A percentile compares a stretch with the other conserved stretches of the same genome.
Conservation (phyloP, 2,329 filamentous ascomycete genomes). For the Exophiala xenobiotica region DNA sequence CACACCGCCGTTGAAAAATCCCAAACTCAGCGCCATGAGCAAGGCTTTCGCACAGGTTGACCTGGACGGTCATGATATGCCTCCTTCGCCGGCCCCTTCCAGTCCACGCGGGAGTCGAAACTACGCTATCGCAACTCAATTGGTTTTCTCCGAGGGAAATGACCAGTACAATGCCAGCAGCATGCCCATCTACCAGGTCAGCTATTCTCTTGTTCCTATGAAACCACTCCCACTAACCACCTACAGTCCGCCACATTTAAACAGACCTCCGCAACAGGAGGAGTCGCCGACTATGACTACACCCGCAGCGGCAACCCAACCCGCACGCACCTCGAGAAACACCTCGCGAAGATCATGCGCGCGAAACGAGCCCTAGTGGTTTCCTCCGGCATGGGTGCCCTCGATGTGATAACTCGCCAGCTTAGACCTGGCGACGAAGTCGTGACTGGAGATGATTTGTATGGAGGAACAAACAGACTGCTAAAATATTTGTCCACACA, state of each 20-base stretch:
- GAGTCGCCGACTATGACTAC: conserved; percentile 93
- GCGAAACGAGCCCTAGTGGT: conserved; percentile 88
- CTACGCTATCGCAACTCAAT: conserved; percentile 91
- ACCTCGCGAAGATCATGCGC: conserved; percentile 98
- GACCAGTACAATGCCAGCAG: conserved; percentile 98
- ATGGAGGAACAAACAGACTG: conserved; percentile 90
- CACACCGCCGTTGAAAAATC: conserved; percentile 30
- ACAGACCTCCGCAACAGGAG: conserved; percentile 66
- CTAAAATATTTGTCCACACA: conserved; percentile 88
- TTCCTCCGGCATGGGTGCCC: conserved; percentile 92
- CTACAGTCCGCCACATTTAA: conserved; percentile 91
- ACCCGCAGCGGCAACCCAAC: conserved; percentile 97
- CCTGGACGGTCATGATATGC: conserved; percentile 78
- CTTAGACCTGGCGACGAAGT: conserved; percentile 93
- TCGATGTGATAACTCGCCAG: conserved; percentile 92
- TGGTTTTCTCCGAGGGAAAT: conserved; percentile 92
- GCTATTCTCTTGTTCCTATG: conserved; percentile 4
- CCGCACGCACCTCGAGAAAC: conserved; percentile 89
- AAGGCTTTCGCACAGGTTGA: conserved; percentile 65
- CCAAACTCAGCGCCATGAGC: conserved; percentile 38
- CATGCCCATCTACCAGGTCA: conserved; percentile 88
- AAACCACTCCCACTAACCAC: not conserved
- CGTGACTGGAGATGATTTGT: conserved; percentile 93
- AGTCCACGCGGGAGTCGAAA: conserved; percentile 81
- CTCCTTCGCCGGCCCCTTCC: conserved; percentile 89